Evolutionary conservation across 352 stramenopile genomes (phyloP), one percentile per base, ranked within the genome.

Genomic region (Phytophthora cactorum): DNA sequence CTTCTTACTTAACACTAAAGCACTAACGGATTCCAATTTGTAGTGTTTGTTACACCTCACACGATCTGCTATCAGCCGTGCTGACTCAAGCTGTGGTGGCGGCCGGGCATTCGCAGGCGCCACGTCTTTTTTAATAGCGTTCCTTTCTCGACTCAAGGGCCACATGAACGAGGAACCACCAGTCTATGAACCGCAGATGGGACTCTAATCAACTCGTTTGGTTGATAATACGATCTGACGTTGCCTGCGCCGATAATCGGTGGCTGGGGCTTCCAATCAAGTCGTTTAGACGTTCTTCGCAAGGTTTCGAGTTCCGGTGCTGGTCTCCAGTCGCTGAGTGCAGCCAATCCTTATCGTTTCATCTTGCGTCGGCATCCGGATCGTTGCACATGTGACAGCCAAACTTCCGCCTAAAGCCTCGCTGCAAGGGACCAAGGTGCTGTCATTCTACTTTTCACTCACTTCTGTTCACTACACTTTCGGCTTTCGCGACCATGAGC

Each of bases 141-240:
- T 43, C 36, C 12, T 43, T 10, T 6, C 36, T 50, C 15, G 17
- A 50, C 17, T 11, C 3, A 22, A 28, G 29, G n/a, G 6, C 57
- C 57, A 65, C 58, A 58, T 17, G 58, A 57, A 58, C 36, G 25
- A 15, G 36, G 3, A 41, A 14, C 12, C n/a, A 39, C 41, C 15
- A 53, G 28, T 57, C 27, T 10, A 41, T 49, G 38, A 43, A n/a
- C 36, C 36, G 36, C 36, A 43, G 36, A 43, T 43, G 36, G 36
- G 36, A 43, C 36, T 68, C 60, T 63, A 68, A 68, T 54, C 60
- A 68, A 53, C n/a, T 36, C 52, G 60, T 68, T 68, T 68, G 60
- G 60, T 63, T 68, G 44, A 63, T 52, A 12, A 14, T 38, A 59
- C 59, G 49, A 59, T 59, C 52, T 31, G 29, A 39, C 38, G 17